Evolutionary conservation across 805 yeast species (phyloP).

Genomic region (Nematodospora valgi): DNA sequence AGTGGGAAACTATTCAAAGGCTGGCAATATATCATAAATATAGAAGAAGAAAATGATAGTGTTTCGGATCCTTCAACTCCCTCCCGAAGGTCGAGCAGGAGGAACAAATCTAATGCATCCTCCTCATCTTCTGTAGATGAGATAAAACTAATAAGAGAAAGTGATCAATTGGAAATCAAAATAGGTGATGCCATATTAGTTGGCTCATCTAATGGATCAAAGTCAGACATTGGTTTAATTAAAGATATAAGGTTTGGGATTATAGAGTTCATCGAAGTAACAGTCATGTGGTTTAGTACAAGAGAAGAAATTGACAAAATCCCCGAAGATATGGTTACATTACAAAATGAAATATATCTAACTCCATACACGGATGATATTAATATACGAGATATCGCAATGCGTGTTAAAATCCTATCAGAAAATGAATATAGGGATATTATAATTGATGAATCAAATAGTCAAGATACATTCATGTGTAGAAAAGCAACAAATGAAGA

Average conservation of each 20-base stretch:
- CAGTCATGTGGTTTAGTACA: constrained; percentile 47
- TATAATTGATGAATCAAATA: constrained; percentile 32
- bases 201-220: constrained; percentile 16
- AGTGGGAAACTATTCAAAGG: constrained; percentile 27
- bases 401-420: constrained; percentile 43
- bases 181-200: constrained; percentile 54
- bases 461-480: constrained; percentile 34
- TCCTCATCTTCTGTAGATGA: constrained; percentile 7
- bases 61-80: constrained; percentile 8
- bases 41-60: constrained; percentile 3
- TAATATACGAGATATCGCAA: constrained; percentile 39
- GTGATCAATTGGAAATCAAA: constrained; percentile 46
- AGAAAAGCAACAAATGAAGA: constrained; percentile 39
- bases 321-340: constrained; percentile 1
- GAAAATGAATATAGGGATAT: constrained; percentile 27
- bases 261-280: constrained; percentile 44
- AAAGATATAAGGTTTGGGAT: constrained; percentile 52
- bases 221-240: constrained; percentile 43
- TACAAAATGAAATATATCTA: constrained; percentile 48
- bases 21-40: constrained; percentile 28
- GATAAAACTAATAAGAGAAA: constrained; percentile 35
- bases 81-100: constrained; percentile 14
- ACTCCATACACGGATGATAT: constrained; percentile 50
- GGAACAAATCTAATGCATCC: constrained; percentile 13
- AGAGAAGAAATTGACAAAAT: constrained; percentile 33